Conservation (phyloP, 1,284 basidiomycete species). For the Microstroma glucosiphilum region DNA sequence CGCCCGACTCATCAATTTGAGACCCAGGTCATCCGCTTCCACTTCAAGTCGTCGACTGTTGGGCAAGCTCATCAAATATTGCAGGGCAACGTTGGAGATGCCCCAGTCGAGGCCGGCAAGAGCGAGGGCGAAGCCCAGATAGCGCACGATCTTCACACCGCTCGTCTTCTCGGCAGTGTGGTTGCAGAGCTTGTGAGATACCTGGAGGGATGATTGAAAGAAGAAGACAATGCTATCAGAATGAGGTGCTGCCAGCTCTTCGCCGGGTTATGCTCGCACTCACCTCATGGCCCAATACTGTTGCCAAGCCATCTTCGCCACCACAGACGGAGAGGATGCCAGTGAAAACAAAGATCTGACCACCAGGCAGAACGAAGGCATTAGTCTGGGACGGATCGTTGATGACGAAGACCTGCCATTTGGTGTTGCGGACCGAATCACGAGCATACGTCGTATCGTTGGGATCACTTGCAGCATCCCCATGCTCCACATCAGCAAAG, state of each 20-base stretch:
- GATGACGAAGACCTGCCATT: slow-evolving; percentile 74
- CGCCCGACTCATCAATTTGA: background rate
- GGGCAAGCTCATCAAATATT: slow-evolving; percentile 65
- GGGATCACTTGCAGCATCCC: slow-evolving; percentile 34
- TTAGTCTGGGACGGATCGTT: slow-evolving; percentile 65
- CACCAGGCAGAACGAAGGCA: slow-evolving; percentile 70
- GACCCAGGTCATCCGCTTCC: slow-evolving; percentile 60
- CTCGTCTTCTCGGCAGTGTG: slow-evolving; percentile 45
- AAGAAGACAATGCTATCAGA: background rate
- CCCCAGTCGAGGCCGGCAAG: slow-evolving; percentile 35
- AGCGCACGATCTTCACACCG: slow-evolving; percentile 37
- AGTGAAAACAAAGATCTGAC: slow-evolving; percentile 74
- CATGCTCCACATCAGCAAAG: slow-evolving; percentile 36
- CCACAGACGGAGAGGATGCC: slow-evolving; percentile 75
- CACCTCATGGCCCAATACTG: slow-evolving; percentile 76
- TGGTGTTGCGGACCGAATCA: slow-evolving; percentile 18
- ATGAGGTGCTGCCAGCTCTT: too few species aligned
- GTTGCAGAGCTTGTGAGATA: slow-evolving; percentile 64
- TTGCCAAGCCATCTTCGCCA: slow-evolving; percentile 76
- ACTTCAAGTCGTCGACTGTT: slow-evolving; percentile 74
- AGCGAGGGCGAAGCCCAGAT: slow-evolving; percentile 25
- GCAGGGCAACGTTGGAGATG: slow-evolving; percentile 52
- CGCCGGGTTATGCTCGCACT: background rate
- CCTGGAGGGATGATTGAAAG: slow-evolving; percentile 57
- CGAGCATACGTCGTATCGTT: slow-evolving; percentile 20